Conservation (phyloP, 2,329 filamentous ascomycete genomes). For the Microcyclospora tardicrescens region DNA sequence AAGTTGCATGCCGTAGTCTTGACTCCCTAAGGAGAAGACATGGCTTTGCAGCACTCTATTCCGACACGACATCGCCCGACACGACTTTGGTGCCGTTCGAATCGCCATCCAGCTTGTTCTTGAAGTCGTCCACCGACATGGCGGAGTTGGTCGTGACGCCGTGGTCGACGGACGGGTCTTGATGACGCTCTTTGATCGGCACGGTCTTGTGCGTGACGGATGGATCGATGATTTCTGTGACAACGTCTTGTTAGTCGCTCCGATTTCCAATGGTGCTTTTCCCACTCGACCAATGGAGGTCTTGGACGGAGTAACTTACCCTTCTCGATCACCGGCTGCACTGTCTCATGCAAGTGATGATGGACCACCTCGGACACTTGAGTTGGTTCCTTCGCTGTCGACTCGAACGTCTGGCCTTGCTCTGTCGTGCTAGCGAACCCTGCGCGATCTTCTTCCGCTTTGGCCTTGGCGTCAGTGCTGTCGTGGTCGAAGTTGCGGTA, state of each 20-base stretch:
- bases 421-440: constrained; percentile 9
- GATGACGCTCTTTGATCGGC: constrained; percentile 13
- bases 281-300: background rate
- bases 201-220: constrained; percentile 16
- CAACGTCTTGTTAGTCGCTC: too few species aligned
- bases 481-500: constrained; percentile 12
- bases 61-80: background rate
- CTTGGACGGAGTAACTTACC: constrained; percentile 4
- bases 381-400: constrained; percentile 5
- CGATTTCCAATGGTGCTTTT: too few species aligned
- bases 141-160: constrained; percentile 10
- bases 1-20: too few species aligned
- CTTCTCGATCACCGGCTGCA: constrained; percentile 19
- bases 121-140: constrained; percentile 16
- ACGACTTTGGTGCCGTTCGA: background rate
- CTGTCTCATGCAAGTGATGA: constrained; percentile 16
- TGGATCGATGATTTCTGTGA: constrained; percentile 11
- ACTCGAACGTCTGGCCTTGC: constrained; percentile 7
- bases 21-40: too few species aligned
- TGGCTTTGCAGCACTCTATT: too few species aligned
- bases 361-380: constrained; percentile 14
- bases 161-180: constrained; percentile 14
- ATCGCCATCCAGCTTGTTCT: constrained; percentile 7
- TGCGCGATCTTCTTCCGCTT: constrained; percentile 8
- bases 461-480: constrained; percentile 10